phyloP scores from a whole-genome alignment of 2,329 filamentous ascomycete genomes.

The Stagonosporopsis cucurbitacearum region DNA sequence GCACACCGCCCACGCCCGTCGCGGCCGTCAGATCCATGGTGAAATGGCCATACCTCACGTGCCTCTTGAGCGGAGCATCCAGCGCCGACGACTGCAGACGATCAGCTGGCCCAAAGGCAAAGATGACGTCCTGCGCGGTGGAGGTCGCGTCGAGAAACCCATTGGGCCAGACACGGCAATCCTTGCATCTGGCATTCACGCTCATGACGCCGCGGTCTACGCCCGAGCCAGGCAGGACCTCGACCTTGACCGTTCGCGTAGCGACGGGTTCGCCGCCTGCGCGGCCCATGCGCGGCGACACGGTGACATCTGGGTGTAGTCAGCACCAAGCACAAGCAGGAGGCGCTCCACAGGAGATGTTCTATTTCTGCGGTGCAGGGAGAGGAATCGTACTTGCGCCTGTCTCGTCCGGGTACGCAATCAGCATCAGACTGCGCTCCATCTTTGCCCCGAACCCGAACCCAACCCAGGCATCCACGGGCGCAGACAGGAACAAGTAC shows the following conservation, averaged over 20 bases:
- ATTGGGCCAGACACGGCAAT: slow-evolving; percentile 49
- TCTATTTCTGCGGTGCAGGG: neutral
- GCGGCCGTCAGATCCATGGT: slow-evolving; percentile 51
- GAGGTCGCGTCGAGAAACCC: slow-evolving; percentile 45
- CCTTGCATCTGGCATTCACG: slow-evolving; percentile 48
- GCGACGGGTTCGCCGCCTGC: slow-evolving; percentile 47
- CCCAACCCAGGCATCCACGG: slow-evolving; percentile 53
- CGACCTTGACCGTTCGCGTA: slow-evolving; percentile 36
- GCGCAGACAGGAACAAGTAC: slow-evolving; percentile 43
- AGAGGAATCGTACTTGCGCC: slow-evolving; percentile 39
- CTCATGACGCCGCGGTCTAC: slow-evolving; percentile 48
- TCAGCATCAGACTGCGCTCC: slow-evolving; percentile 53
- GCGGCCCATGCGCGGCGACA: slow-evolving; percentile 46
- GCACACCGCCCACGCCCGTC: slow-evolving; percentile 45
- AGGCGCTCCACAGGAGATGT: slow-evolving; percentile 13
- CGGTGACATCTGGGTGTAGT: slow-evolving; percentile 39
- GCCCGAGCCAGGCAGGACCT: slow-evolving; percentile 37
- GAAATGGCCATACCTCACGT: slow-evolving; percentile 50
- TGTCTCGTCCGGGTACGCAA: slow-evolving; percentile 50
- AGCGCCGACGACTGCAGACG: slow-evolving; percentile 35
- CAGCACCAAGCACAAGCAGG: too few species aligned
- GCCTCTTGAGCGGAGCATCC: slow-evolving; percentile 46
- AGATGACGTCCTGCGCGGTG: slow-evolving; percentile 50
- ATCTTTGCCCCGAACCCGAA: slow-evolving; percentile 54
- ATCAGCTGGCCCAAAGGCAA: slow-evolving; percentile 49